Base-by-base conservation (phyloP, 1,284 basidiomycete species). In the Ceratobasidium sp. region DNA sequence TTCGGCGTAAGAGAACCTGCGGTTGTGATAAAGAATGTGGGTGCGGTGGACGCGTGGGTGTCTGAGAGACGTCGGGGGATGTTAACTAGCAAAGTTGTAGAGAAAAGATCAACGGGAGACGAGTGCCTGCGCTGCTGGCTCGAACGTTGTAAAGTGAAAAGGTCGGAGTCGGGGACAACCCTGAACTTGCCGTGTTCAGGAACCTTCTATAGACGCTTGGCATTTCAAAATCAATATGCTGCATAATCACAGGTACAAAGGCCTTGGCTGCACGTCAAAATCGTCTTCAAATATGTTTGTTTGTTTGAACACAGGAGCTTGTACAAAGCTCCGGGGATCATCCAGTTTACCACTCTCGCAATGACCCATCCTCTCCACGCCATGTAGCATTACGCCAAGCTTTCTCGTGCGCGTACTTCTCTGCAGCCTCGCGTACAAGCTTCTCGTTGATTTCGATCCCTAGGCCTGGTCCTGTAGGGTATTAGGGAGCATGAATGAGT, bases 361-460 rank as follows among this genome's bases (percentile, higher is more conserved):
- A 76, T 9, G 81, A 82, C 6, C 86, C 86, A 71, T 88, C 87
- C 3, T 82, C 80, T 16, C 85, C 86, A n/a, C 85, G 82, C 83
- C 86, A 90, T 8, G 88, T 81, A 0, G 88, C 86, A 79, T 92
- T 92, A 71, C 85, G 84, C 83, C 83, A 84, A 6, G 80, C 78
- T 75, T 60, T 71, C 23, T 71, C 69, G 39, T 71, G 28, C n/a
- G 78, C 77, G 61, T 78, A 78, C 14, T 81, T 82, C 65, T 80
- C 80, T 0, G 85, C 84, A 16, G 83, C 83, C 72, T 85, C 82
- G 36, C 89, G 81, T 10, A 93, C 89, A 23, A 89, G 78, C 16
- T 81, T 79, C 79, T 92, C 91, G 77, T 92, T 85, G 74, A 92
- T 84, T 75, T 87, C 82, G 52, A 92, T 86, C 14, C 91, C 92